These are phyloP conservation scores for Nemania sp. DNA, from an alignment of 2,329 filamentous ascomycete species.

Conservation along the genomic window DNA sequence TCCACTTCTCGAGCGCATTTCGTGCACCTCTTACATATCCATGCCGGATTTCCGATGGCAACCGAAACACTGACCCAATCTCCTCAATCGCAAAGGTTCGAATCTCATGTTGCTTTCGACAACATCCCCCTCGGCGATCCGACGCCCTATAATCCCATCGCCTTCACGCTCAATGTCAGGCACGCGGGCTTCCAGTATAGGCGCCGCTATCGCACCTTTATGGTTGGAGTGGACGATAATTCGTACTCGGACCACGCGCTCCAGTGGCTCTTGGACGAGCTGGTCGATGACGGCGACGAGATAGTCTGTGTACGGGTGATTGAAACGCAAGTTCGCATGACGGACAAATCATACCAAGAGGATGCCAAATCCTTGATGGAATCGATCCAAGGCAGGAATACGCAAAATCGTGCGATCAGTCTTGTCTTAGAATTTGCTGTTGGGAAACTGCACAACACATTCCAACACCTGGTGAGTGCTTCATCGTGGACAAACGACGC, in stretches of 20 bases:
- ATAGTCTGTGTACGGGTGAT: constrained; percentile 88
- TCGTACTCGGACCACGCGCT: constrained; percentile 90
- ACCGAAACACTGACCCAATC: constrained; percentile 40
- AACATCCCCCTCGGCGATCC: constrained; percentile 61
- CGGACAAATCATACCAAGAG: constrained; percentile 71
- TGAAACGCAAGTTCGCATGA: constrained; percentile 74
- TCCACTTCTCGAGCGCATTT: constrained; percentile 8
- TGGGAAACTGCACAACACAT: constrained; percentile 86
- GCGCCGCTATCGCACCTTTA: constrained; percentile 81
- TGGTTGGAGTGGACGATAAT: constrained; percentile 89
- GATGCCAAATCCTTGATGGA: constrained; percentile 77
- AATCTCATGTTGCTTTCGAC: constrained; percentile 63
- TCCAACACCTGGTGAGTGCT: constrained; percentile 78
- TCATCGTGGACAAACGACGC: not conserved
- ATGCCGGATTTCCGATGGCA: constrained; percentile 34
- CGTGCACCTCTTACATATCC: constrained; percentile 5
- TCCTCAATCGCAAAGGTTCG: constrained; percentile 53
- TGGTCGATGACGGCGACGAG: constrained; percentile 92
- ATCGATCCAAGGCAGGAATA: constrained; percentile 77
- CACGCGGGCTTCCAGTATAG: constrained; percentile 84
- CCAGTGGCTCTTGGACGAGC: constrained; percentile 88
- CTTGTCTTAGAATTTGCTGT: constrained; percentile 85
- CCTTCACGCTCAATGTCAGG: constrained; percentile 81
- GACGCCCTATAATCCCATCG: constrained; percentile 63
- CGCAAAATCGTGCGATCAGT: constrained; percentile 78